Conservation (phyloP, 2,329 filamentous ascomycete species). For the Dothidotthia symphoricarpi region DNA sequence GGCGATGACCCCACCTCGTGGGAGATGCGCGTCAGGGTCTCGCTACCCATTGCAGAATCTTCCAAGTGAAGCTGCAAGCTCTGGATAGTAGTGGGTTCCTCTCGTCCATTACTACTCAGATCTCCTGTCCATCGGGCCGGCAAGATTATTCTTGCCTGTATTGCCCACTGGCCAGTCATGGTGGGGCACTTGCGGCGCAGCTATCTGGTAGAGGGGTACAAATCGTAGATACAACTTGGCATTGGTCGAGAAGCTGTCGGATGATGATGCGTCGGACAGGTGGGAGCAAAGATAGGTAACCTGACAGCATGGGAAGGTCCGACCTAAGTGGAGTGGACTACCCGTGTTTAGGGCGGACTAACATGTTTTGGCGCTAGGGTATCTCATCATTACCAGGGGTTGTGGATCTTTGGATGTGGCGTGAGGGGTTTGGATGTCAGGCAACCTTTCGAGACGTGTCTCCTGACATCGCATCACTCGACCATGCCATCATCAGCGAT, state of each 20-base stretch:
- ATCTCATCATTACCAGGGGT: slow-evolving; percentile 13
- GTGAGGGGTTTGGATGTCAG: slow-evolving; percentile 26
- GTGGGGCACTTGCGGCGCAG: slow-evolving; percentile 8
- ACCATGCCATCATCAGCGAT: too few species aligned
- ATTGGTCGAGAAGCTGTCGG: slow-evolving; percentile 22
- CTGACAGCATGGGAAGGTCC: slow-evolving; percentile 12
- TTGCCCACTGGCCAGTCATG: slow-evolving; percentile 12
- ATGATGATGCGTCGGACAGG: slow-evolving; percentile 36
- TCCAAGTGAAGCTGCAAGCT: slow-evolving; percentile 10
- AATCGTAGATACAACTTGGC: too few species aligned
- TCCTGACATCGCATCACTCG: slow-evolving; percentile 20
- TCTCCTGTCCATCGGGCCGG: slow-evolving; percentile 26
- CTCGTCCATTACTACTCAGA: slow-evolving; percentile 20
- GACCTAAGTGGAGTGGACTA: slow-evolving; percentile 7
- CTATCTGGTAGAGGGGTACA: slow-evolving; percentile 26
- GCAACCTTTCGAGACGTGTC: slow-evolving; percentile 16
- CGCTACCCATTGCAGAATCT: slow-evolving; percentile 8
- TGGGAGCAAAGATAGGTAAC: slow-evolving; percentile 22
- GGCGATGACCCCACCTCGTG: slow-evolving; percentile 12
- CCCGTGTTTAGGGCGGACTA: slow-evolving; percentile 7
- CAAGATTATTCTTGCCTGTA: not conserved
- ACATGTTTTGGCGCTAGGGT: slow-evolving; percentile 19
- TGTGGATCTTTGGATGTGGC: slow-evolving; percentile 15
- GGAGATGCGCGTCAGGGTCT: slow-evolving; percentile 10
- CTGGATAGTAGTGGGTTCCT: slow-evolving; percentile 15